phyloP scores from a whole-genome alignment of 1,139 yeast genomes.

The Saccharomyces uvarum region DNA sequence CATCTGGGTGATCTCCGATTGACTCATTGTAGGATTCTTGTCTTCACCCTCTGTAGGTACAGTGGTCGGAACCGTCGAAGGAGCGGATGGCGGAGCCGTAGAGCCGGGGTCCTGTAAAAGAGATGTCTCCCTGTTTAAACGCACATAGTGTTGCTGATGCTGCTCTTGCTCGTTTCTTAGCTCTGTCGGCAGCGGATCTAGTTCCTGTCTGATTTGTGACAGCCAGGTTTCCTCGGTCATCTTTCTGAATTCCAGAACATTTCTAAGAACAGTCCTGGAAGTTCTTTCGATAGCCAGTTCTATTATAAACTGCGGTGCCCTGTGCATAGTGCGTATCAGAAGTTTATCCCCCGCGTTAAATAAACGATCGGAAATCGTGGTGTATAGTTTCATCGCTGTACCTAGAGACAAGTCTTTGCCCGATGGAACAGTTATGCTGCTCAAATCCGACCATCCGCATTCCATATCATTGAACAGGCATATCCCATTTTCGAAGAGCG shows the following conservation, averaged over 20 bases:
- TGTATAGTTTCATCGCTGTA: slow-evolving; percentile 6
- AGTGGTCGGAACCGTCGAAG: too few species aligned
- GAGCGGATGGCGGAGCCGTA: too few species aligned
- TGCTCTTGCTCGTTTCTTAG: background rate
- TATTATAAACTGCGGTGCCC: slow-evolving; percentile 6
- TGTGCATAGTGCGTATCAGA: slow-evolving; percentile 3
- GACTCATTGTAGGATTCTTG: slow-evolving; percentile 2
- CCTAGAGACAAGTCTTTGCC: slow-evolving; percentile 5
- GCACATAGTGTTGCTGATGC: too few species aligned
- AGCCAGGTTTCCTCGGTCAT: slow-evolving; percentile 9
- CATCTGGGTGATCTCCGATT: slow-evolving; percentile 5
- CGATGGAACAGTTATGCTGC: slow-evolving; percentile 3
- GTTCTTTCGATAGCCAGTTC: slow-evolving; percentile 9
- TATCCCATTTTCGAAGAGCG: slow-evolving; percentile 8
- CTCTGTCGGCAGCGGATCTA: background rate
- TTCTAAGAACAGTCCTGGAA: slow-evolving; percentile 8
- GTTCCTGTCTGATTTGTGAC: slow-evolving; percentile 3
- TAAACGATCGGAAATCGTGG: slow-evolving; percentile 6
- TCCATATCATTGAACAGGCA: background rate
- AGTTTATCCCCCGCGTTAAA: slow-evolving; percentile 1
- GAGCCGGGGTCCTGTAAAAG: too few species aligned
- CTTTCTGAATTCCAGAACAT: slow-evolving; percentile 11
- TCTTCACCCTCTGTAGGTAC: too few species aligned
- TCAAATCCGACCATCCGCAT: slow-evolving; percentile 5
- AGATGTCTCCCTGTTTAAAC: too few species aligned